A percentile compares a stretch with the other conserved stretches of the same genome.
Conservation (phyloP, 1,284 basidiomycete species). For the Volvariella volvacea region DNA sequence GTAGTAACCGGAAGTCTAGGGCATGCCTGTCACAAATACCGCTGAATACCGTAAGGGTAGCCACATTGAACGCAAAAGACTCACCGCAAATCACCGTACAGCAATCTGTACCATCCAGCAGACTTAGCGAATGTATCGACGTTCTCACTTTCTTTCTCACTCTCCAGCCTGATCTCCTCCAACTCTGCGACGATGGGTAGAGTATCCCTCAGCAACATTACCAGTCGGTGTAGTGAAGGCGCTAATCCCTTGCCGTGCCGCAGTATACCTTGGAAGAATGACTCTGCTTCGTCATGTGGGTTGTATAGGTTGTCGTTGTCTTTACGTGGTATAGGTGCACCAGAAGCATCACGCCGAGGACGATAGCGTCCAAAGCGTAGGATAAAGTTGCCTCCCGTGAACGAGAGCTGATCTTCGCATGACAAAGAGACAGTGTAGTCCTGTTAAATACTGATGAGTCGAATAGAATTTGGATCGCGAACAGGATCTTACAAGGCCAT, state of each 20-base stretch:
- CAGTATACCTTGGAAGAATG: conserved; percentile 58
- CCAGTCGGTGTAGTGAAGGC: conserved; percentile 55
- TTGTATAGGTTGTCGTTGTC: conserved; percentile 33
- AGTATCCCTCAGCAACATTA: conserved; percentile 63
- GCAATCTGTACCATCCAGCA: conserved; percentile 73
- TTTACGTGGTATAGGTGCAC: conserved; percentile 14
- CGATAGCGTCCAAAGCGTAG: conserved; percentile 61
- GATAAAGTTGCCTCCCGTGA: conserved; percentile 59
- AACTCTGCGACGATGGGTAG: conserved; percentile 67
- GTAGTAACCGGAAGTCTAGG: conserved; percentile 73
- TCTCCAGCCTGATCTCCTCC: conserved; percentile 47
- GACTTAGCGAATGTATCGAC: conserved; percentile 70
- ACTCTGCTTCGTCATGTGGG: conserved; percentile 69
- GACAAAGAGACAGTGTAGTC: conserved; percentile 70
- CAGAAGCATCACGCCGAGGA: conserved; percentile 16
- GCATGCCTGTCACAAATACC: conserved; percentile 52
- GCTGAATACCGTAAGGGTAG: conserved; percentile 4
- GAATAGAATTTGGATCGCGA: background rate
- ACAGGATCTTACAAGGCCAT: conserved; percentile 47
- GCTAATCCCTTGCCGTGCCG: conserved; percentile 61
- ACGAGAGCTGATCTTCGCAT: conserved; percentile 64
- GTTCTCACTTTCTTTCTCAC: conserved; percentile 19
- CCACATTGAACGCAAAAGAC: conserved; percentile 9
- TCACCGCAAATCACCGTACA: conserved; percentile 62
- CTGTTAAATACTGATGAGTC: conserved; percentile 23